Conservation (phyloP, 768 basidiomycete species). For the Tricholoma hemisulphureum region DNA sequence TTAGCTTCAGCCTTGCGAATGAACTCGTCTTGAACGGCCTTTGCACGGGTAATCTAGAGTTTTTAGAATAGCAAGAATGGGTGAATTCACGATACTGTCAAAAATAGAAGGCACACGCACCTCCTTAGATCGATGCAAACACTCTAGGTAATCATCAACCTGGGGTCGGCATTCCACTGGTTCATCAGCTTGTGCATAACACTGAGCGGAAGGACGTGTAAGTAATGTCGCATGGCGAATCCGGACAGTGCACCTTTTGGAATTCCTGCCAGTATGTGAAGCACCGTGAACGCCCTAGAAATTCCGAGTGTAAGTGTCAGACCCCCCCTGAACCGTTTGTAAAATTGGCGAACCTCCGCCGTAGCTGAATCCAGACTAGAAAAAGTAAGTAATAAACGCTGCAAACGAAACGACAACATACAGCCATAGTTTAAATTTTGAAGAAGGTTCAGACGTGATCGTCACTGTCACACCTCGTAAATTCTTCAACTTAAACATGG, state of each 20-base stretch:
- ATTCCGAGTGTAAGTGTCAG: background rate
- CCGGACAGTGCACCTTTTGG: conserved; percentile 49
- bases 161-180: conserved; percentile 70
- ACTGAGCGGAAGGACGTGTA: conserved; percentile 44
- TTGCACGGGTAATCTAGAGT: conserved; percentile 51
- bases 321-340: background rate
- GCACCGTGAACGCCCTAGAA: conserved; percentile 76
- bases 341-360: conserved; percentile 35
- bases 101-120: conserved; percentile 42
- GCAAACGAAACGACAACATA: conserved; percentile 17
- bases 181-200: conserved; percentile 77
- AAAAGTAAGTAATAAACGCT: background rate
- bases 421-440: conserved; percentile 36
- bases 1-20: conserved; percentile 63
- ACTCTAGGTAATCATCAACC: conserved; percentile 88
- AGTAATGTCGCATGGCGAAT: conserved; percentile 4
- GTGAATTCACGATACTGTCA: background rate
- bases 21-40: conserved; percentile 69
- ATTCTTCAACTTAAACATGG: conserved; percentile 26
- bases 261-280: conserved; percentile 94
- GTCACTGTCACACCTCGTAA: background rate
- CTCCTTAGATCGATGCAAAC: conserved; percentile 87
- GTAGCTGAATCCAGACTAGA: conserved; percentile 48
- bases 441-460: conserved; percentile 14
- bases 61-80: conserved; percentile 9